Percentiles rank a stretch among this genome's conserved stretches.
Evolutionary conservation across 352 stramenopile species (phyloP).

Genomic region (Aphanomyces astaci): DNA sequence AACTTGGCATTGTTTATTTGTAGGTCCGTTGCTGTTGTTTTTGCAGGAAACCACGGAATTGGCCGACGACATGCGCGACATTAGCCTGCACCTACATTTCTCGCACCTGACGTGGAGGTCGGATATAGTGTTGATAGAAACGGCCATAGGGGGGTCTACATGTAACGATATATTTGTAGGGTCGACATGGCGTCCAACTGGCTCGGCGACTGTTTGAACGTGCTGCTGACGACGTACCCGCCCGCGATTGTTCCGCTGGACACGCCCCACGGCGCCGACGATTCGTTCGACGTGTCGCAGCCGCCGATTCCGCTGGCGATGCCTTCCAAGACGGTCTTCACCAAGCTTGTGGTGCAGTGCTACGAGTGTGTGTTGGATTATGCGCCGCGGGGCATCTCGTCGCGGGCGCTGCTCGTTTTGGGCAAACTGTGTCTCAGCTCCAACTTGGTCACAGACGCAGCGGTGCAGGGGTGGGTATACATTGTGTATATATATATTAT

Average conservation of each 20-base stretch:
- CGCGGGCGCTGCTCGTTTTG: conserved; percentile 47
- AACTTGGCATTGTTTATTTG: not conserved
- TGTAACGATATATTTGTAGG: too few species aligned
- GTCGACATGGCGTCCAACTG: conserved; percentile 79
- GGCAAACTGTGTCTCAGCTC: conserved; percentile 70
- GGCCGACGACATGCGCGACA: conserved; percentile 79
- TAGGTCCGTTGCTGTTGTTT: conserved; percentile 62
- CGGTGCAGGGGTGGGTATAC: conserved; percentile 71
- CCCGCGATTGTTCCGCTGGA: conserved; percentile 76
- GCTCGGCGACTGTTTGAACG: conserved; percentile 64
- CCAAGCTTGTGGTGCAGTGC: conserved; percentile 81
- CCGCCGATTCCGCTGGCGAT: conserved; percentile 58
- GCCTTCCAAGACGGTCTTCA: conserved; percentile 76
- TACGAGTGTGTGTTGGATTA: conserved; percentile 81
- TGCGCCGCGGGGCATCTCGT: conserved; percentile 33
- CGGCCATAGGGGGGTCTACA: too few species aligned
- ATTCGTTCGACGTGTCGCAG: conserved; percentile 40
- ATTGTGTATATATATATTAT: too few species aligned
- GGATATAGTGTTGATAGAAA: too few species aligned
- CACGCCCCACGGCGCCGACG: conserved; percentile 50
- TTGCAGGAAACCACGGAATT: conserved; percentile 42
- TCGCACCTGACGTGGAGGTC: conserved; percentile 67
- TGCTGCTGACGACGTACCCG: conserved; percentile 75
- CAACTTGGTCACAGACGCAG: conserved; percentile 77
- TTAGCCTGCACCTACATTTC: conserved; percentile 79